Evolutionary conservation across 2,329 filamentous ascomycete genomes (phyloP).

Genomic region (Stachybotrys chartarum): DNA sequence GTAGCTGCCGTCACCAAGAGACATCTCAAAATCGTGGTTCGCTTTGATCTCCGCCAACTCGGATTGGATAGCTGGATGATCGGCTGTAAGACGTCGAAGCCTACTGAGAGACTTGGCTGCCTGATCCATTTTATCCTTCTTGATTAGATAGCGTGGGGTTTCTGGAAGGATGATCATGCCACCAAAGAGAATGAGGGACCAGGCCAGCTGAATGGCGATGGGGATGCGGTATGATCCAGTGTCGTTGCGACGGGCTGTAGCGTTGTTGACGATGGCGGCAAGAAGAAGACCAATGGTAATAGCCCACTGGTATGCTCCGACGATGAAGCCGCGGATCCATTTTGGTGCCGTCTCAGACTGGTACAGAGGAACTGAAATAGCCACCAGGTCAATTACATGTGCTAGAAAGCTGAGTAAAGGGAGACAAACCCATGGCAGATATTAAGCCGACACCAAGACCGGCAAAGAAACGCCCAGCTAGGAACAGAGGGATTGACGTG

Average conservation of each 20-base stretch:
- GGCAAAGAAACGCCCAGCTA: conserved; percentile 66
- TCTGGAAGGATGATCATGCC: conserved; percentile 64
- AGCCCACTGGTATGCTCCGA: conserved; percentile 59
- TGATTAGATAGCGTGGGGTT: conserved; percentile 63
- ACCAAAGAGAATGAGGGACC: conserved; percentile 55
- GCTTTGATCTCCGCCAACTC: conserved; percentile 57
- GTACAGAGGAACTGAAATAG: conserved; percentile 55
- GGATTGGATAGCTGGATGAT: conserved; percentile 48
- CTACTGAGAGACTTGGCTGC: conserved; percentile 37
- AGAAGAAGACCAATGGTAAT: conserved; percentile 63
- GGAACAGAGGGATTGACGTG: conserved; percentile 53
- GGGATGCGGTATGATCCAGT: conserved; percentile 55
- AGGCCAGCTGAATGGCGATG: conserved; percentile 55
- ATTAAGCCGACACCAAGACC: conserved; percentile 68
- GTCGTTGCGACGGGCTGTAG: conserved; percentile 45
- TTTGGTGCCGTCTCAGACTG: conserved; percentile 63
- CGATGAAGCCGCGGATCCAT: conserved; percentile 63
- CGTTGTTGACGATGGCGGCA: conserved; percentile 57
- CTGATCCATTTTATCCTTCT: conserved; percentile 30
- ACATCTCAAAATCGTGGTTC: conserved; percentile 56
- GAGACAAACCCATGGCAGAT: conserved; percentile 49
- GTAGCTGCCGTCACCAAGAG: conserved; percentile 36
- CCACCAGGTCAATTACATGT: not conserved
- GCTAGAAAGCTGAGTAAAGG: not conserved
- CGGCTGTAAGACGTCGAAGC: conserved; percentile 51